A percentile compares a stretch with the other conserved stretches of the same genome.
Conservation (phyloP, 495 filamentous ascomycete species). For the Recurvomyces mirabilis region DNA sequence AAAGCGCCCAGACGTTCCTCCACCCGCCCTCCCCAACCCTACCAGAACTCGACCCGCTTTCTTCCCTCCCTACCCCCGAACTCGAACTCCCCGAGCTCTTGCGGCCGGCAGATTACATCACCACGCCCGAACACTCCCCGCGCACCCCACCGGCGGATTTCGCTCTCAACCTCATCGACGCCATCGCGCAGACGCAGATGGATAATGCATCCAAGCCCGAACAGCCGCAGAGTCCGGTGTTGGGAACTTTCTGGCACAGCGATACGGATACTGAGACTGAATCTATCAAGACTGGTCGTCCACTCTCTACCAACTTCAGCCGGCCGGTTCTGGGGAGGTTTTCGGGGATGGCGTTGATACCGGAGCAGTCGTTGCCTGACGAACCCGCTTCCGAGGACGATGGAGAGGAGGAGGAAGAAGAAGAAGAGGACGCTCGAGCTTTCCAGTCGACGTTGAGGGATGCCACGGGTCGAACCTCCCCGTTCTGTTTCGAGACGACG, state of each 20-base stretch:
- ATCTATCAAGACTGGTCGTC: neutral
- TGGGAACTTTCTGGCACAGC: conserved; percentile 12
- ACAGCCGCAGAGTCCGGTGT: no score
- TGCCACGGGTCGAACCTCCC: conserved; percentile 6
- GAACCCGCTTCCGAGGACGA: neutral
- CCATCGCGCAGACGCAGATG: neutral
- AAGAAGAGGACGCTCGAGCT: neutral
- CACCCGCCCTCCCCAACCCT: conserved; percentile 9
- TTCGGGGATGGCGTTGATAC: neutral
- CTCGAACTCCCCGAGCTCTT: conserved; percentile 5
- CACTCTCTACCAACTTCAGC: conserved; percentile 2
- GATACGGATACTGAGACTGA: conserved; percentile 8
- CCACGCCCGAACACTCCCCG: conserved; percentile 4
- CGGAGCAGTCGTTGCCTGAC: neutral
- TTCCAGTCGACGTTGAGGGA: conserved; percentile 6
- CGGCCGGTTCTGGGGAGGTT: neutral
- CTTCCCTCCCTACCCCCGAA: neutral
- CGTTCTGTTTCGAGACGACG: conserved; percentile 11
- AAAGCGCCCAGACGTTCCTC: conserved; percentile 10
- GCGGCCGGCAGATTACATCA: neutral
- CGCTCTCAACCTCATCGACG: neutral
- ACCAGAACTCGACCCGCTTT: neutral
- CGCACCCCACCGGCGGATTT: conserved; percentile 4
- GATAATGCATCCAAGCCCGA: no score
- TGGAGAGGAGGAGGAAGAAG: conserved; percentile 3